Evolutionary conservation across 768 basidiomycete genomes (phyloP).

Genomic region (Kwoniella europaea): DNA sequence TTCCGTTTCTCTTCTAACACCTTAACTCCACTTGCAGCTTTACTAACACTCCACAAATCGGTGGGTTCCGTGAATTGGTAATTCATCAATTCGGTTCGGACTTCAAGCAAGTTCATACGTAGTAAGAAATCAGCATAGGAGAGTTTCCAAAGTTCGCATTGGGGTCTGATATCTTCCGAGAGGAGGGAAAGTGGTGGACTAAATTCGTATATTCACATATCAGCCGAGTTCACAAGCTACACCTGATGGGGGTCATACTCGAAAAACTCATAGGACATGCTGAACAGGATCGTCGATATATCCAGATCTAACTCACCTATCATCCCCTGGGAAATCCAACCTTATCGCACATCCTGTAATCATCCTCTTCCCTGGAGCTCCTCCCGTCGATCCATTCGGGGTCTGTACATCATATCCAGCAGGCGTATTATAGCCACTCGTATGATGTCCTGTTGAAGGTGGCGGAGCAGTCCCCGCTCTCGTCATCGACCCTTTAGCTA

Average conservation of each 20-base stretch:
- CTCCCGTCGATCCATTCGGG: slow-evolving; percentile 4
- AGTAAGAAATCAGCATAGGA: slow-evolving; percentile 54
- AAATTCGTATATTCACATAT: not conserved
- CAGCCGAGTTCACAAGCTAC: not conserved
- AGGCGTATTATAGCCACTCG: slow-evolving; percentile 22
- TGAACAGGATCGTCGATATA: not conserved
- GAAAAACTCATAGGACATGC: slow-evolving; percentile 4
- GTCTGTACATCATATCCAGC: slow-evolving; percentile 10
- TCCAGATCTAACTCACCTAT: slow-evolving; percentile 18
- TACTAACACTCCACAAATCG: not conserved
- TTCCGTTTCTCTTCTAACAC: slow-evolving; percentile 4
- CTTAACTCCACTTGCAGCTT: slow-evolving; percentile 19
- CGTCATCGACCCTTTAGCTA: slow-evolving; percentile 7
- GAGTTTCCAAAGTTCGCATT: slow-evolving; percentile 42
- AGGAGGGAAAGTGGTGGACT: slow-evolving; percentile 37
- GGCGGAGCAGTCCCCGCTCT: slow-evolving; percentile 16
- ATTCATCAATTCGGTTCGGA: slow-evolving; percentile 34
- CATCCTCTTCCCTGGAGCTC: slow-evolving; percentile 18
- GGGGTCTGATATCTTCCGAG: slow-evolving; percentile 21
- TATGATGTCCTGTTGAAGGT: not conserved
- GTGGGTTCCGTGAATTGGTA: slow-evolving; percentile 24
- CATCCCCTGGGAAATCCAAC: slow-evolving; percentile 33
- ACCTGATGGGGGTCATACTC: not conserved
- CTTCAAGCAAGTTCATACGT: slow-evolving; percentile 37
- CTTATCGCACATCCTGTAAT: slow-evolving; percentile 26